These are phyloP conservation scores for Aristolochia californica DNA, from an alignment of 164 flowering plant genomes.

Conservation along the genomic window DNA sequence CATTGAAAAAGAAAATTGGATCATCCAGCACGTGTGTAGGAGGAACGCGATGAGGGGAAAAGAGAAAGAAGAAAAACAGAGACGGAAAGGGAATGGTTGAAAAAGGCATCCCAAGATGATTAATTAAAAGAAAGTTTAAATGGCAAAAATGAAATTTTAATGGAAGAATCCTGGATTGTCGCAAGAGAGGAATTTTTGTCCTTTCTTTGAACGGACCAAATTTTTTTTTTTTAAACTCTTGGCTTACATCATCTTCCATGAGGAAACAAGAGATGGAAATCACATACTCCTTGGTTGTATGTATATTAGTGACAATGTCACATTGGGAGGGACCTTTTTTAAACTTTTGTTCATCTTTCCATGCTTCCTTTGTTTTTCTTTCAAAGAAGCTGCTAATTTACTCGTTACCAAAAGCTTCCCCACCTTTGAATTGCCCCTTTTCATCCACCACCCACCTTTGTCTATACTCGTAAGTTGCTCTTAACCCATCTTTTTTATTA, in stretches of 20 bases:
- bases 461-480: no score
- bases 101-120: not conserved
- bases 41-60: no score
- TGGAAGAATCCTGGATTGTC: not conserved
- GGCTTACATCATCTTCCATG: not conserved
- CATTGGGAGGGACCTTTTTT: not conserved
- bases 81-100: no score
- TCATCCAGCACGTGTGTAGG: no score
- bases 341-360: no score
- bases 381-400: not conserved
- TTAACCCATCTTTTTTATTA: no score
- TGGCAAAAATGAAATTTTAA: not conserved
- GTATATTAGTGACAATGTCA: not conserved
- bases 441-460: no score
- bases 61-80: no score
- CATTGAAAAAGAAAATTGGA: no score
- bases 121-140: not conserved
- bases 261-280: not conserved
- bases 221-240: no score
- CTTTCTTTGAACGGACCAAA: not conserved
- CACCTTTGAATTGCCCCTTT: no score
- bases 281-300: not conserved
- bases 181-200: conserved; percentile 1
- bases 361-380: not conserved
- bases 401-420: no score